phyloP scores from a whole-genome alignment of 192 early-diverging fungal genomes.

The Coemansia sp. region DNA sequence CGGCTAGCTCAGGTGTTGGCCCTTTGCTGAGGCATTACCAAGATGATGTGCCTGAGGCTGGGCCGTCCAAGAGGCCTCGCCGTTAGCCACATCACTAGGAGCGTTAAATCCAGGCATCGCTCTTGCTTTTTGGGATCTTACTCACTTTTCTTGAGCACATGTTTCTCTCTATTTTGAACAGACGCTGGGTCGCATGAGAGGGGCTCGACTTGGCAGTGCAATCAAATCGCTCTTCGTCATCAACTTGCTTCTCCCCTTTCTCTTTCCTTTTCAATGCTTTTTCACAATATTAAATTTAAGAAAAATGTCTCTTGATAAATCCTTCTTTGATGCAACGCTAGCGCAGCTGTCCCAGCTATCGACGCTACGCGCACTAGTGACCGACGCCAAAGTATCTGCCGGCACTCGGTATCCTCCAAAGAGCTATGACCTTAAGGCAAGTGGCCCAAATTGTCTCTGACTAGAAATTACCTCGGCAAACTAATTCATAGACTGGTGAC shows the following conservation, averaged over 20 bases:
- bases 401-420: constrained; percentile 28
- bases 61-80: no score
- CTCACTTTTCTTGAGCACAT: background rate
- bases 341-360: constrained; percentile 40
- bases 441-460: background rate
- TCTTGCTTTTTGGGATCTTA: background rate
- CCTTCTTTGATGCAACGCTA: constrained; percentile 34
- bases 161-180: no score
- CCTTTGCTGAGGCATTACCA: no score
- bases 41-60: no score
- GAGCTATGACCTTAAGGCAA: constrained; percentile 39
- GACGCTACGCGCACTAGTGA: constrained; percentile 5
- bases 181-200: no score
- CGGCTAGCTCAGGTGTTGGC: no score
- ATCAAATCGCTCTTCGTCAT: background rate
- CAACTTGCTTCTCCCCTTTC: background rate
- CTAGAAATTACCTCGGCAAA: background rate
- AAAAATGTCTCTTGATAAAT: constrained; percentile 18
- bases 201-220: no score
- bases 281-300: background rate
- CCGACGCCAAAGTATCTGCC: constrained; percentile 26
- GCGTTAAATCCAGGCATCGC: no score
- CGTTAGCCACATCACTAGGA: background rate
- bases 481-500: background rate
- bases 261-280: background rate